Evolutionary conservation across 768 basidiomycete species (phyloP).

Genomic region (Heimioporus sp.): DNA sequence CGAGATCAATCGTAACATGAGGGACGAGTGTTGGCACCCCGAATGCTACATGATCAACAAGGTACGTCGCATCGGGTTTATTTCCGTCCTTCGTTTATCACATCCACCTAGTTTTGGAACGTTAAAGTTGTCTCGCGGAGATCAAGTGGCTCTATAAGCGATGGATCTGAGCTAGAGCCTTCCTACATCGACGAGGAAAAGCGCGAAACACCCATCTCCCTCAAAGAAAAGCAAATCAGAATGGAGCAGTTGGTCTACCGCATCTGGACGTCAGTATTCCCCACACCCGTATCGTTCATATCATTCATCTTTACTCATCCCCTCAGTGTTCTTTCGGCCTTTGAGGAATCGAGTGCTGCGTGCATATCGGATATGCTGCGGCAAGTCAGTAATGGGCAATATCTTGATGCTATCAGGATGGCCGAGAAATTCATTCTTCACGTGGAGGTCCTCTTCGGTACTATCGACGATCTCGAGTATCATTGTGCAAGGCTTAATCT

Average conservation of each 20-base stretch:
- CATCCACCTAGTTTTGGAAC: constrained; percentile 85
- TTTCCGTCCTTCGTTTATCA: constrained; percentile 8
- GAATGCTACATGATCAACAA: constrained; percentile 99
- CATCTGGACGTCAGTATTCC: constrained; percentile 88
- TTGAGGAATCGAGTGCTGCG: constrained; percentile 98
- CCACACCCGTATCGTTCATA: neutral
- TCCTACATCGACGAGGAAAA: constrained; percentile 76
- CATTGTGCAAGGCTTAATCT: constrained; percentile 75
- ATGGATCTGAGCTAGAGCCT: constrained; percentile 52
- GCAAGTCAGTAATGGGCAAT: constrained; percentile 95
- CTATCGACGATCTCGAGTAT: constrained; percentile 94
- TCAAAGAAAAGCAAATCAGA: constrained; percentile 86
- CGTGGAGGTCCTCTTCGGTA: constrained; percentile 95
- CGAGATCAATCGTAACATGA: constrained; percentile 97
- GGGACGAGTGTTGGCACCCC: constrained; percentile 99
- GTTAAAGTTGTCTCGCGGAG: constrained; percentile 84
- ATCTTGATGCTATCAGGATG: constrained; percentile 96
- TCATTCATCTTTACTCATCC: constrained; percentile 5
- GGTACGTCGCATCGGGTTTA: constrained; percentile 42
- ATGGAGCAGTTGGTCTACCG: constrained; percentile 99
- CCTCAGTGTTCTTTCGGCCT: constrained; percentile 85
- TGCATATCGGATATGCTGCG: constrained; percentile 99
- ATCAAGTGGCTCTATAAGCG: constrained; percentile 57
- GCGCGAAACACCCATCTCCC: constrained; percentile 68
- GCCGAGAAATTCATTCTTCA: constrained; percentile 98